Base-by-base conservation (phyloP, 1,284 basidiomycete genomes). In the Psilocybe mexicana region DNA sequence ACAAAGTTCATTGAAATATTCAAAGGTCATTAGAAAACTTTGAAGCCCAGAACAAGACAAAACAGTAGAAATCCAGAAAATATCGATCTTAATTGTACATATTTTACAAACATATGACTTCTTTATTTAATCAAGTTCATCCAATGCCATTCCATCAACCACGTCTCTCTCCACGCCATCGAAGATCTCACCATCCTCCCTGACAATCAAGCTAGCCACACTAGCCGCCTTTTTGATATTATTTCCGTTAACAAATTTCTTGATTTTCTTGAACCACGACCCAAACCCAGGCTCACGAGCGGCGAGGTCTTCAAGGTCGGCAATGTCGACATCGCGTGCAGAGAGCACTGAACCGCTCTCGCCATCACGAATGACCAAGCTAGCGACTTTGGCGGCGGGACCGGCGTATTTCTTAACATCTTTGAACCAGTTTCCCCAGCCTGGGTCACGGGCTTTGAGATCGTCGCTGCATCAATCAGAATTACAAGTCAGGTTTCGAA, bases 231-330 rank as follows among this genome's bases (percentile, higher is more conserved):
- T 55, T 43, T 55, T 55, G 48, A 58, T 43, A 35, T 52, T 53
- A n/a, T 46, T 53, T 18, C 52, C 43, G 23, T 52, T 26, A 28
- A 43, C 49, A 28, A 48, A 36, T 14, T 52, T 49, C 45, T 58
- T 61, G 18, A 60, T 23, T 46, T 60, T 60, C 24, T 47, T 44
- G 54, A 61, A 56, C 49, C 55, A 58, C 2, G 58, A 56, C 2
- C 53, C 53, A 45, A 58, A 55, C 28, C 46, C 44, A 5, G 60
- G 60, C 8, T 61, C 57, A 3, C 60, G 56, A 3, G 54, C 57
- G 11, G 56, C 56, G 30, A 40, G 38, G 38, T 40, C 38, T 12
- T 40, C 38, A 12, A 40, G 38, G 38, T 40, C 38, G 7, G 6
- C 38, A 11, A 40, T 5, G 12, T 40, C 18, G 18, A 18, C 18